A percentile compares a stretch with the other conserved stretches of the same genome.
These are phyloP conservation scores for Scheffersomyces stambukii DNA, from an alignment of 1,139 yeast species.

Conservation along the genomic window DNA sequence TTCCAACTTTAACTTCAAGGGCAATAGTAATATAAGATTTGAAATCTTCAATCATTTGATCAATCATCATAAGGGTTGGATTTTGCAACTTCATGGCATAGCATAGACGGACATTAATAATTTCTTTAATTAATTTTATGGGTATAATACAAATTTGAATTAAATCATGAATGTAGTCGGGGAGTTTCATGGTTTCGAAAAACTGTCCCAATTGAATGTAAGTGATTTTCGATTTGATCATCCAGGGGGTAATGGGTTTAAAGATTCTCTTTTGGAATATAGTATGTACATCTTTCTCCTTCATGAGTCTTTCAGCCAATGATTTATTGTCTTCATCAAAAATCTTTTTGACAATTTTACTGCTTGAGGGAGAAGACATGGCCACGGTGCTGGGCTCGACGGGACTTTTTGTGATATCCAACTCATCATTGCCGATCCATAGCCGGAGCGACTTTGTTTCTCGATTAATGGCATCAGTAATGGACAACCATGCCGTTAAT, in stretches of 20 bases:
- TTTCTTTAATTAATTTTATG: slow-evolving; percentile 73
- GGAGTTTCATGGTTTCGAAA: slow-evolving; percentile 69
- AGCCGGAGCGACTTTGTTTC: slow-evolving; percentile 52
- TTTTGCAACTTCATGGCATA: slow-evolving; percentile 78
- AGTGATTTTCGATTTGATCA: slow-evolving; percentile 73
- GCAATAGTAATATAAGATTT: slow-evolving; percentile 75
- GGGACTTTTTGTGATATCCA: slow-evolving; percentile 51
- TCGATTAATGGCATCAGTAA: slow-evolving; percentile 63
- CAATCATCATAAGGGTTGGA: slow-evolving; percentile 95
- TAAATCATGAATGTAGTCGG: slow-evolving; percentile 67
- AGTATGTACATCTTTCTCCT: slow-evolving; percentile 76
- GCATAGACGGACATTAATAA: slow-evolving; percentile 66
- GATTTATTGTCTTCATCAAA: slow-evolving; percentile 59
- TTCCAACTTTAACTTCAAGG: slow-evolving; percentile 67
- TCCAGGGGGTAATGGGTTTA: slow-evolving; percentile 62
- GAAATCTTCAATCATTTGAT: slow-evolving; percentile 87
- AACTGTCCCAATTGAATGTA: slow-evolving; percentile 59
- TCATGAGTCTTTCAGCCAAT: slow-evolving; percentile 80
- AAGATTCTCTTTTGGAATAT: slow-evolving; percentile 62
- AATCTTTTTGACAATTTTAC: slow-evolving; percentile 32
- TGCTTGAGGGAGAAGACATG: slow-evolving; percentile 25
- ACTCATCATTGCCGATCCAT: slow-evolving; percentile 81
- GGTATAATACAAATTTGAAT: slow-evolving; percentile 74
- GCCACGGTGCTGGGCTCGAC: slow-evolving; percentile 14
- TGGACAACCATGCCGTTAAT: slow-evolving; percentile 77